Evolutionary conservation across 306 rosid genomes (phyloP).

Genomic region (Begonia loranthoides): DNA sequence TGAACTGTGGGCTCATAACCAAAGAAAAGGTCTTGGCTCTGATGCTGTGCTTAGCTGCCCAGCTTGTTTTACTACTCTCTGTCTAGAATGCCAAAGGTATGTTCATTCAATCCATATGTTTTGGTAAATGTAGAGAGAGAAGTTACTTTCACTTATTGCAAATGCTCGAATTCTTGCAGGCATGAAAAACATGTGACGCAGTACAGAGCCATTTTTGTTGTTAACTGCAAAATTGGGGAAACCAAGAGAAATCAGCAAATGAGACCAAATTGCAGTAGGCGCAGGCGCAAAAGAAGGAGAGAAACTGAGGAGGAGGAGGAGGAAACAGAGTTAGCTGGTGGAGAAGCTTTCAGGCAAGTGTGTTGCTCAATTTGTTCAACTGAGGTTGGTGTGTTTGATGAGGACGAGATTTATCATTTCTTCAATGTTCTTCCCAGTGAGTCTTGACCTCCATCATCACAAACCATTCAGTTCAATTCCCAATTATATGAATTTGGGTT

Average conservation of each 20-base stretch:
- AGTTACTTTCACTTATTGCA: neutral
- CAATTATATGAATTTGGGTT: too few relatives aligned
- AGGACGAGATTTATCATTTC: constrained; percentile 59
- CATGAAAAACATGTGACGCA: constrained; percentile 70
- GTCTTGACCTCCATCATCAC: constrained; percentile 9
- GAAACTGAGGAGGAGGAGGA: constrained; percentile 16
- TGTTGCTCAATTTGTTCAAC: constrained; percentile 55
- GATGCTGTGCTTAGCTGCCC: constrained; percentile 87
- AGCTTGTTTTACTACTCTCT: constrained; percentile 71
- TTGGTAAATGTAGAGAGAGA: neutral
- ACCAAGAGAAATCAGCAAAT: constrained; percentile 14
- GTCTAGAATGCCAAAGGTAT: constrained; percentile 74
- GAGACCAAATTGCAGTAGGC: constrained; percentile 18
- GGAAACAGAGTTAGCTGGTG: constrained; percentile 16
- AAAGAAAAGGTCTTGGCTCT: constrained; percentile 34
- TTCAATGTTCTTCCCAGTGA: constrained; percentile 55
- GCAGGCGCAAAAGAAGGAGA: constrained; percentile 23
- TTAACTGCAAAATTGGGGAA: constrained; percentile 46
- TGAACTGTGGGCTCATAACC: constrained; percentile 62
- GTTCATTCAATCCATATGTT: constrained; percentile 1
- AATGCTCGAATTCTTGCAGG: constrained; percentile 25
- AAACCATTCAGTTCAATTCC: too few relatives aligned
- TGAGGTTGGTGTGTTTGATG: constrained; percentile 57
- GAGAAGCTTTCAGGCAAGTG: constrained; percentile 44
- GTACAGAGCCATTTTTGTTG: constrained; percentile 61